These are phyloP conservation scores for Boletales sp. DNA, from an alignment of 768 basidiomycete genomes.

Conservation along the genomic window DNA sequence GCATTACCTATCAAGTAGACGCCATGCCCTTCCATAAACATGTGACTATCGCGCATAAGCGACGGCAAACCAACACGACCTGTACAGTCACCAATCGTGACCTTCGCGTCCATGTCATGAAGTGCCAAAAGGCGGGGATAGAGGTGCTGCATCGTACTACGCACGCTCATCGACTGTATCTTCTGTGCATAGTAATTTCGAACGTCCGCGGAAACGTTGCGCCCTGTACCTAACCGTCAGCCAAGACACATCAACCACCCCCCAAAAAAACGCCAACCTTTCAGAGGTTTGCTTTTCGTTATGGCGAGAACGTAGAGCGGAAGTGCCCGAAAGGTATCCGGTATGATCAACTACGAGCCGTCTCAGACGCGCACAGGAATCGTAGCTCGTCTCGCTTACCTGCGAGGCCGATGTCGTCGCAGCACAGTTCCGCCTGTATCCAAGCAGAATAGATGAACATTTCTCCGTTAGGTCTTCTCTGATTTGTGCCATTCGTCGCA, in stretches of 20 bases:
- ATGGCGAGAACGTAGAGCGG: constrained; percentile 80
- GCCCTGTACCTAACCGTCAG: constrained; percentile 43
- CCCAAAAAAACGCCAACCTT: constrained; percentile 50
- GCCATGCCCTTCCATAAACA: constrained; percentile 86
- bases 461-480: constrained; percentile 82
- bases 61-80: constrained; percentile 66
- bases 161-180: constrained; percentile 66
- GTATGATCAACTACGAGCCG: constrained; percentile 74
- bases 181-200: constrained; percentile 82
- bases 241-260: neutral
- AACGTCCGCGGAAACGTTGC: constrained; percentile 90
- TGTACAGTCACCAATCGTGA: constrained; percentile 64
- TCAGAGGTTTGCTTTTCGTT: constrained; percentile 88
- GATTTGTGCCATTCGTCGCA: constrained; percentile 65
- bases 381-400: constrained; percentile 39
- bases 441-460: constrained; percentile 76
- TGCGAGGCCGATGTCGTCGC: constrained; percentile 73
- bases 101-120: constrained; percentile 73
- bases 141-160: constrained; percentile 68
- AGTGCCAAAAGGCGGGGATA: constrained; percentile 88
- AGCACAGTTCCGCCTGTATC: constrained; percentile 88
- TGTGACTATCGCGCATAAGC: constrained; percentile 77
- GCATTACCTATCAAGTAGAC: constrained; percentile 86
- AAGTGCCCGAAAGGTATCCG: constrained; percentile 86
- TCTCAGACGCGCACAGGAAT: constrained; percentile 6